phyloP scores from a whole-genome alignment of 192 early-diverging fungal species.

The Phlyctochytrium bullatum region DNA sequence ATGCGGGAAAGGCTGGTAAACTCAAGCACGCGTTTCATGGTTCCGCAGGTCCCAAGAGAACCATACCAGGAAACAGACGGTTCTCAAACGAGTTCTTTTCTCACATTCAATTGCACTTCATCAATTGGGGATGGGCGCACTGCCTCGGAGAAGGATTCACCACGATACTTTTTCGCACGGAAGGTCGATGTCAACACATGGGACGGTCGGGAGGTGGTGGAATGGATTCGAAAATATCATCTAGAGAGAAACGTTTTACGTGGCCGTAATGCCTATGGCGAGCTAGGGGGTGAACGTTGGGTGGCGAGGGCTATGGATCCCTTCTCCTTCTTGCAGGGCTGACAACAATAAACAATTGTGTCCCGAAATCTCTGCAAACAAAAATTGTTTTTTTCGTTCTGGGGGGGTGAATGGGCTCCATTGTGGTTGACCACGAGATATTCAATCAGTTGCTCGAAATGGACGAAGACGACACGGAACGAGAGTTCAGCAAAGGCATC shows the following conservation, averaged over 20 bases:
- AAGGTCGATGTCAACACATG: conserved; percentile 35
- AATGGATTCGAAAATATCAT: conserved; percentile 39
- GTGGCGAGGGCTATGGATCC: background rate
- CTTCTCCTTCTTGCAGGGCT: too few species aligned
- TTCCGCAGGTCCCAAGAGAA: too few species aligned
- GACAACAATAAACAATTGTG: too few species aligned
- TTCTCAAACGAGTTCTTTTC: conserved; percentile 17
- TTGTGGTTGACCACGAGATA: conserved; percentile 73
- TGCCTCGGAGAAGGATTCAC: background rate
- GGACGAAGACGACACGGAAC: conserved; percentile 84
- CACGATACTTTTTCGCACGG: conserved; percentile 38
- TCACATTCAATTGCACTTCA: conserved; percentile 9
- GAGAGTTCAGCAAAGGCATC: conserved; percentile 72
- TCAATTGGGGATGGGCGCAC: background rate
- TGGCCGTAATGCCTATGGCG: background rate
- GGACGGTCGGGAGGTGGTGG: conserved; percentile 14
- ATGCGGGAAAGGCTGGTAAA: too few species aligned
- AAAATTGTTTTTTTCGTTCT: too few species aligned
- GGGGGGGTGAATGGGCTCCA: conserved; percentile 11
- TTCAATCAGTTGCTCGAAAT: conserved; percentile 90
- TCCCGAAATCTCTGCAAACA: too few species aligned
- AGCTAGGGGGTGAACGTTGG: background rate
- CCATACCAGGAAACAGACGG: conserved; percentile 19
- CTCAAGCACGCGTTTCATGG: too few species aligned
- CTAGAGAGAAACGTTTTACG: conserved; percentile 11